phyloP scores from a whole-genome alignment of 352 stramenopile genomes.

The Globisporangium polare region DNA sequence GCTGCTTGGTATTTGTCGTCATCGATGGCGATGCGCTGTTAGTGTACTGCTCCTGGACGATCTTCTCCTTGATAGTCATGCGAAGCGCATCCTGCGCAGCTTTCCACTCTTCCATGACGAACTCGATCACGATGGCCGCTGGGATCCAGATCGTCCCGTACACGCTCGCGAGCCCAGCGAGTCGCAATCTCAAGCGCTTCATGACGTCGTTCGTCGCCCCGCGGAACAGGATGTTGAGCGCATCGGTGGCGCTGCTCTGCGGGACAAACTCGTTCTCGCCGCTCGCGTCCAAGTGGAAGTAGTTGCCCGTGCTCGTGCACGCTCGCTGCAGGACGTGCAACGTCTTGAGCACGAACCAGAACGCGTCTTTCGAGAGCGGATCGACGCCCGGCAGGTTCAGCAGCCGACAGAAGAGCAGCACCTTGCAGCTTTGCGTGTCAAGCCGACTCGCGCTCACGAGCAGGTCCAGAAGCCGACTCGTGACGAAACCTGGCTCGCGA shows the following conservation, averaged over 20 bases:
- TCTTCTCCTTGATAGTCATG: slow-evolving; percentile 22
- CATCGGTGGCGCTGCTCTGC: slow-evolving; percentile 38
- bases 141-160: slow-evolving; percentile 56
- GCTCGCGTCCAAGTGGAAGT: slow-evolving; percentile 41
- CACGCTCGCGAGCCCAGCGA: slow-evolving; percentile 41
- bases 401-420: slow-evolving; percentile 44
- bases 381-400: slow-evolving; percentile 35
- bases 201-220: slow-evolving; percentile 31
- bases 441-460: slow-evolving; percentile 38
- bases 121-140: slow-evolving; percentile 37
- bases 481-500: slow-evolving; percentile 31
- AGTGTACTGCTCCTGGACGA: slow-evolving; percentile 13
- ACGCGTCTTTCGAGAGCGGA: slow-evolving; percentile 29
- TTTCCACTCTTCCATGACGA: slow-evolving; percentile 50
- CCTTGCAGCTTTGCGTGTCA: slow-evolving; percentile 58
- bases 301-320: slow-evolving; percentile 31
- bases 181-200: slow-evolving; percentile 35
- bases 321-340: slow-evolving; percentile 40
- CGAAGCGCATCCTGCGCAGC: slow-evolving; percentile 22
- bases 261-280: slow-evolving; percentile 48
- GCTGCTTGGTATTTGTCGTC: background rate
- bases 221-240: slow-evolving; percentile 30
- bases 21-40: background rate
- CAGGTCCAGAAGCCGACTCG: slow-evolving; percentile 37
- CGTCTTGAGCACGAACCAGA: slow-evolving; percentile 53